A percentile compares a stretch with the other conserved stretches of the same genome.
Evolutionary conservation across 495 filamentous ascomycete species (phyloP).

Genomic region (Penicillium atrosanguineum): DNA sequence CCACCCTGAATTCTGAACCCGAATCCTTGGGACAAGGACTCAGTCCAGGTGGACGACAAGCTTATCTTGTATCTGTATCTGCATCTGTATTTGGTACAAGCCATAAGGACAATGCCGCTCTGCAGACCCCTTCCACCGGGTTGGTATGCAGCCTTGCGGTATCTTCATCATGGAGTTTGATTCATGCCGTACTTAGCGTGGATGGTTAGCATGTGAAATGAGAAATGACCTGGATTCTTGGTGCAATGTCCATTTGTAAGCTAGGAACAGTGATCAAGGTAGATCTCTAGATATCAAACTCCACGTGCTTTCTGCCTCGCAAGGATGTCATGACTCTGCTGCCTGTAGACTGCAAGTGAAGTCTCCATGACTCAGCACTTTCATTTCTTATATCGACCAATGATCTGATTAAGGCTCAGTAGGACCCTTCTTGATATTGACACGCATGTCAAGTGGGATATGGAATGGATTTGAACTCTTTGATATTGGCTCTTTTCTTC

Average conservation of each 20-base stretch:
- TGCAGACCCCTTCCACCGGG: background rate
- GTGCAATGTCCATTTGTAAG: background rate
- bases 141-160: slow-evolving; percentile 7
- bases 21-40: background rate
- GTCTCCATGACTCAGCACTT: no score
- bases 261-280: background rate
- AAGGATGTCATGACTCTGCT: no score
- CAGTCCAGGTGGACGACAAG: slow-evolving; percentile 22
- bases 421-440: no score
- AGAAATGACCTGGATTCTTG: slow-evolving; percentile 17
- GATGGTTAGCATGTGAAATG: slow-evolving; percentile 9
- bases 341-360: no score
- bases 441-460: no score
- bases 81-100: slow-evolving; percentile 4
- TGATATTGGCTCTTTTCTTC: no score
- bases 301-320: no score
- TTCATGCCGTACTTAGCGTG: background rate
- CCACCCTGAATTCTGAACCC: slow-evolving; percentile 8
- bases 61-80: slow-evolving; percentile 18
- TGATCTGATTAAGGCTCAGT: no score
- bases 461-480: no score
- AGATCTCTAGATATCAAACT: background rate
- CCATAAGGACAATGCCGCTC: slow-evolving; percentile 20
- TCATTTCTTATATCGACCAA: no score
- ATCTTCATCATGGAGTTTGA: background rate